Evolutionary conservation across 768 basidiomycete species (phyloP), one percentile per base, ranked within the genome.

Genomic region (Boletus pseudo-olivaceus): DNA sequence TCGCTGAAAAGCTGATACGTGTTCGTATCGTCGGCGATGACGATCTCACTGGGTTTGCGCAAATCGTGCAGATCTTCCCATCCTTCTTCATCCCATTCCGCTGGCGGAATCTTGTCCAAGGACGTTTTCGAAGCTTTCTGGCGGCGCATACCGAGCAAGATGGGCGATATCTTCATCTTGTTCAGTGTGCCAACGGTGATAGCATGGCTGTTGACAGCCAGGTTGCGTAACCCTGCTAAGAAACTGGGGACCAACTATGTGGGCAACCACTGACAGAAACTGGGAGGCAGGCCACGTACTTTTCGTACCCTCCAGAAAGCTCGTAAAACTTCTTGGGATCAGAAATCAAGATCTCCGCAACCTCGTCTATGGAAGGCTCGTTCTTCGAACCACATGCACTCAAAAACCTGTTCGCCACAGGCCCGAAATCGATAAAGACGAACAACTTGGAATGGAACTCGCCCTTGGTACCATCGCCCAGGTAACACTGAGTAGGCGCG

Each of bases 1-100:
- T 85, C 84, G 5, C 86, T 84, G 65, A 97, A 97, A 12, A 87
- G 75, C 57, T 90, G 87, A 62, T 87, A 83, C 5, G 85, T 75
- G 47, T 90, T 88, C 10, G 85, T 85, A 65, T 97, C 93, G 67
- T 99, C 95, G 4, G 90, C 88, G 44, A 97, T 81, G 27, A 91
- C 81, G 8, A 93, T 83, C 62, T 90, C 80, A 42, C 76, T 76
- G 0, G 92, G 82, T 57, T 74, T 75, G 57, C 84, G 79, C 37
- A 97, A 73, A 55, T 92, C 88, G 61, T 90, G 89, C 54, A 81
- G 73, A 33, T 80, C 65, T 48, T 91, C 88, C 78, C 85, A 86
- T 44, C 85, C 85, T 1, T 90, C 88, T 47, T 88, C 83, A n/a
- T 87, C 85, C 51, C 67, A 58, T 61, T 73, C 55, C 60, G 20